These are phyloP conservation scores for Xylaria sp. DNA, from an alignment of 2,329 filamentous ascomycete species.

Conservation along the genomic window DNA sequence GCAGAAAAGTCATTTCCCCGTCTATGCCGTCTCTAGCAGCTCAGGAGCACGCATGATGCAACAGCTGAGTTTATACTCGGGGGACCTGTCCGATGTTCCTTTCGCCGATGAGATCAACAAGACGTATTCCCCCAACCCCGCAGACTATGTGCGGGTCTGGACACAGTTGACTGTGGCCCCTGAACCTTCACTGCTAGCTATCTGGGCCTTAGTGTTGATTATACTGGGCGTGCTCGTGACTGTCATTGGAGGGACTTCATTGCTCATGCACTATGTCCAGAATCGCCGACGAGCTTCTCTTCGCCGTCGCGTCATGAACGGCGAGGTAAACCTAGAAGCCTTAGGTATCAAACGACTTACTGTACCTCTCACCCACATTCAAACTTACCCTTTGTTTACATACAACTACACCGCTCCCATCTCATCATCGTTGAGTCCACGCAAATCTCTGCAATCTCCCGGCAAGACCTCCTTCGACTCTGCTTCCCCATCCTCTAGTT, in stretches of 20 bases:
- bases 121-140: conserved; percentile 64
- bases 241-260: conserved; percentile 73
- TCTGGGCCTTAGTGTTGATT: conserved; percentile 82
- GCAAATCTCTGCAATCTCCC: conserved; percentile 44
- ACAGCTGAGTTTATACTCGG: conserved; percentile 80
- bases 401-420: conserved; percentile 70
- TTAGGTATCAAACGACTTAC: conserved; percentile 85
- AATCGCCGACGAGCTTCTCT: conserved; percentile 74
- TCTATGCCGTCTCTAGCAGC: conserved; percentile 80
- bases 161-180: conserved; percentile 62
- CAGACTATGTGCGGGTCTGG: conserved; percentile 70
- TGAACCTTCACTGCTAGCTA: conserved; percentile 67
- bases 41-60: conserved; percentile 75
- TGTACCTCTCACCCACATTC: conserved; percentile 76
- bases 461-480: conserved; percentile 22
- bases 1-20: conserved; percentile 74
- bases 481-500: conserved; percentile 27
- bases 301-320: conserved; percentile 74
- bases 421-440: conserved; percentile 52
- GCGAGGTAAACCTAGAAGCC: conserved; percentile 86
- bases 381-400: conserved; percentile 80
- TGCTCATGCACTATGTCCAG: conserved; percentile 82
- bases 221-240: conserved; percentile 77
- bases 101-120: conserved; percentile 65
- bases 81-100: conserved; percentile 72